These are phyloP conservation scores for Chaetomium sp. DNA, from an alignment of 2,329 filamentous ascomycete genomes.

Conservation along the genomic window DNA sequence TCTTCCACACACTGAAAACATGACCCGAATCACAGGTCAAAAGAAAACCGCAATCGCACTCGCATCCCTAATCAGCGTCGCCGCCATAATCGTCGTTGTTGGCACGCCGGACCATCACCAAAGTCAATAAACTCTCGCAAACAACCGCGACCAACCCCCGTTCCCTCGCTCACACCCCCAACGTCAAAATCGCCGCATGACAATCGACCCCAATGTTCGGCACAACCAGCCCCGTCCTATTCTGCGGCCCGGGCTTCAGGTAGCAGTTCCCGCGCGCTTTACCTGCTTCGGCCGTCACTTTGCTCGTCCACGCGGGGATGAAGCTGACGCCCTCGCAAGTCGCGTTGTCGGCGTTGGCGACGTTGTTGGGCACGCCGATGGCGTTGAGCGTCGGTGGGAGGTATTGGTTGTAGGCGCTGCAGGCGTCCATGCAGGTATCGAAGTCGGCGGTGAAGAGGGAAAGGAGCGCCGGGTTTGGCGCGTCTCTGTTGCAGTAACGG, in stretches of 20 bases:
- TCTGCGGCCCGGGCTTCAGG: conserved; percentile 36
- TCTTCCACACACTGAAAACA: too few species aligned
- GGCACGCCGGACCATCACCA: too few species aligned
- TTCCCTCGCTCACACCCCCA: neutral
- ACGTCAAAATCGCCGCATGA: conserved; percentile 30
- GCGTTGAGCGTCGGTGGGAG: conserved; percentile 23
- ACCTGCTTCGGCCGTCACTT: conserved; percentile 27
- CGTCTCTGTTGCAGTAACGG: conserved; percentile 40
- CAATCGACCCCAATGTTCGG: conserved; percentile 31
- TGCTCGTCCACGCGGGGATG: conserved; percentile 38
- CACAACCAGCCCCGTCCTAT: conserved; percentile 23
- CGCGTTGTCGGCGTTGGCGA: conserved; percentile 25
- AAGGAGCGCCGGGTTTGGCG: conserved; percentile 32
- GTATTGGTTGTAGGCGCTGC: conserved; percentile 35
- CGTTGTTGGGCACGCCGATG: neutral
- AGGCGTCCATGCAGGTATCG: conserved; percentile 42
- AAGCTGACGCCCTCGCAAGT: conserved; percentile 37
- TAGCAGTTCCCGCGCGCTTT: conserved; percentile 40
- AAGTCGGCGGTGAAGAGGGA: conserved; percentile 39
- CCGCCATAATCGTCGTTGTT: too few species aligned
- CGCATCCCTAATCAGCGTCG: too few species aligned
- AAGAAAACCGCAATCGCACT: too few species aligned
- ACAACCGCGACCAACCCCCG: neutral
- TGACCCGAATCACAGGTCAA: too few species aligned
- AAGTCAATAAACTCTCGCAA: too few species aligned